Base-by-base conservation (phyloP, 2,329 filamentous ascomycete species). In the Colletotrichum tropicicola region DNA sequence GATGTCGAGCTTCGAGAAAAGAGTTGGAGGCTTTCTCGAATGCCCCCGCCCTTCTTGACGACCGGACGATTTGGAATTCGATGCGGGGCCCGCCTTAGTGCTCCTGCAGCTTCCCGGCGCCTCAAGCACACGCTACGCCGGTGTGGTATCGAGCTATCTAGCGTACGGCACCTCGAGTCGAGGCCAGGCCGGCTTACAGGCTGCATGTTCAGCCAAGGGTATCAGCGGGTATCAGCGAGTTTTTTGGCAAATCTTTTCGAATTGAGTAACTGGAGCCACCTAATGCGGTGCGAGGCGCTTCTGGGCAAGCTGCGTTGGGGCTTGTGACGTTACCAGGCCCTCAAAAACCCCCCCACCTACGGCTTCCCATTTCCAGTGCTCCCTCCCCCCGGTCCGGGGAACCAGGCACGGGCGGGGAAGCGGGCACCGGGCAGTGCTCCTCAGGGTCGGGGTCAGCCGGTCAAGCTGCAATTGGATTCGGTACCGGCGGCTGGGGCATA, bases 41-140 rank as follows among this genome's bases (percentile, higher is more conserved):
- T 35, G 48, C n/a, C 60, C 55, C 60, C 41, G 32, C 56, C 19
- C 25, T 15, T 3, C 32, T 13, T 19, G 27, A 48, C 43, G n/a
- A 35, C 43, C 6, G 28, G 61, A 65, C 57, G 61, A 65, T 65
- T 65, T 65, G 61, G 61, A 65, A 65, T 65, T 61, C 35, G 44
- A 61, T 65, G 61, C 61, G 49, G 61, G 49, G 39, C 54, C 49
- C 37, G 44, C 44, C 35, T 39, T 61, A 61, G 61, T 53, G 61
- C 43, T 19, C 30, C 61, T 37, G 44, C 57, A 65, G 57, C 61
- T 61, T 43, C 49, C 57, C 49, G 59, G 59, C 39, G 35, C 44
- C 59, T 58, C 51, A 43, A 41, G 54, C 43, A 48, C 30, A 19
- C 39, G 39, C 39, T 43, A 43, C 19, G 39, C n/a, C 19, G n/a